These are phyloP conservation scores for Alternaria arbusti DNA, from an alignment of 2,329 filamentous ascomycete species.

Conservation along the genomic window DNA sequence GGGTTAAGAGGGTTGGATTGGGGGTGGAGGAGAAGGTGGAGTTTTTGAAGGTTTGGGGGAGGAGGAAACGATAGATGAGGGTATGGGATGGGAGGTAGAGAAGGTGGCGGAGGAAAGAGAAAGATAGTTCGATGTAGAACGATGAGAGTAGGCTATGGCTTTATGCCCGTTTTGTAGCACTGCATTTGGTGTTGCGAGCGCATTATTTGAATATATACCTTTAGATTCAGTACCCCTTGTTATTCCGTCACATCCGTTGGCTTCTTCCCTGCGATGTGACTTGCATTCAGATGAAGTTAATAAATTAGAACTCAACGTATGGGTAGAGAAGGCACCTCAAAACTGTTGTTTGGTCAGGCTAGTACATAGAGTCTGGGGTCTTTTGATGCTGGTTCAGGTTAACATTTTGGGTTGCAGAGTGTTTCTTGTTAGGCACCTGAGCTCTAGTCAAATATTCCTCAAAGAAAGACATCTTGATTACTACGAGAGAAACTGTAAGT, in stretches of 20 bases:
- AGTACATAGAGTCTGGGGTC: rapidly evolving
- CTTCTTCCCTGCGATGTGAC: not conserved
- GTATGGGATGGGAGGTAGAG: not conserved
- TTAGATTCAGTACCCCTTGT: not conserved
- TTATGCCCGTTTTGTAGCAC: not conserved
- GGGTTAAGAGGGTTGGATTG: slow-evolving; percentile 87
- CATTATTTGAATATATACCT: not conserved
- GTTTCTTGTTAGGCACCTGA: too few relatives aligned
- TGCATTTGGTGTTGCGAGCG: not conserved
- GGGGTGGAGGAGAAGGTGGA: slow-evolving; percentile 81
- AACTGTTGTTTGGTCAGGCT: too few relatives aligned
- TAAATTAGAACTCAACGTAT: not conserved
- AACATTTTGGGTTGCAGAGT: too few relatives aligned
- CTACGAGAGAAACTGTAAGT: not conserved
- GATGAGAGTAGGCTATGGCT: not conserved
- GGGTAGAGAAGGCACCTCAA: too few relatives aligned
- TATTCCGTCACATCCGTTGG: not conserved
- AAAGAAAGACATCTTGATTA: not conserved
- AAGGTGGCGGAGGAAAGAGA: not conserved
- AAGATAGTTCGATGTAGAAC: not conserved
- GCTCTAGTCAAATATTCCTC: not conserved
- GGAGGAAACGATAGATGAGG: slow-evolving; percentile 35
- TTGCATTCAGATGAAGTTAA: not conserved
- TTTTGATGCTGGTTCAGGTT: not conserved
- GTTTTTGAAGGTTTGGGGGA: slow-evolving; percentile 77